These are phyloP conservation scores for Massariosphaeria phaeospora DNA, from an alignment of 495 filamentous ascomycete species.

Conservation along the genomic window DNA sequence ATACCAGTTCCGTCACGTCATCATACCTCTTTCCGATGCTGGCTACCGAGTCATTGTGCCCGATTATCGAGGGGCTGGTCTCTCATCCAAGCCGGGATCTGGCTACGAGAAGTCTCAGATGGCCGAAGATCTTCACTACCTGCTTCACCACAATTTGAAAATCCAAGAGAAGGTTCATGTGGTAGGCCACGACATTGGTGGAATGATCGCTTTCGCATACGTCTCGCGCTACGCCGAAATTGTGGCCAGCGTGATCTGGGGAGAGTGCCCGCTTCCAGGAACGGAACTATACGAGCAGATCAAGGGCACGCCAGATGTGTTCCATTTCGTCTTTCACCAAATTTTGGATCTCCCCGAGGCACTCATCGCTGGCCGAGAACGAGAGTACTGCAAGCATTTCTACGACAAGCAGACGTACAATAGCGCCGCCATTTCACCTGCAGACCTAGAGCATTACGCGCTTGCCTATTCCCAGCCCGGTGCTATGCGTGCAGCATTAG, in stretches of 20 bases:
- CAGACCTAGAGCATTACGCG: slow-evolving; percentile 43
- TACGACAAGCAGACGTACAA: slow-evolving; percentile 42
- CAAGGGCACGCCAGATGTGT: slow-evolving; percentile 27
- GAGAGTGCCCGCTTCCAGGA: slow-evolving; percentile 47
- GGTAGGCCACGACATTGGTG: slow-evolving; percentile 48
- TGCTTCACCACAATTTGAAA: slow-evolving; percentile 33
- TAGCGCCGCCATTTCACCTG: slow-evolving; percentile 37
- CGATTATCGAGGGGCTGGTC: slow-evolving; percentile 48
- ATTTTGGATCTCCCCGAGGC: slow-evolving; percentile 43
- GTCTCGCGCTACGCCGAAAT: slow-evolving; percentile 36
- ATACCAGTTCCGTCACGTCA: slow-evolving; percentile 45
- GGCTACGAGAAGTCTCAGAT: slow-evolving; percentile 43
- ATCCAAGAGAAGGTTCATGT: slow-evolving; percentile 43
- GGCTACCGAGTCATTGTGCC: slow-evolving; percentile 44
- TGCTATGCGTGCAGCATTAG: slow-evolving; percentile 42
- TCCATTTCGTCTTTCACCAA: slow-evolving; percentile 48
- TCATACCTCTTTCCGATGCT: slow-evolving; percentile 40
- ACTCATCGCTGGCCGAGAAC: slow-evolving; percentile 43
- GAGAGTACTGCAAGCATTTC: slow-evolving; percentile 47
- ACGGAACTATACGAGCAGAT: slow-evolving; percentile 34
- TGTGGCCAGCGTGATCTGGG: slow-evolving; percentile 42
- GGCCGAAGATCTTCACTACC: slow-evolving; percentile 37
- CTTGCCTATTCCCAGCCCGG: slow-evolving; percentile 41
- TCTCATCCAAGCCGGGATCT: slow-evolving; percentile 38
- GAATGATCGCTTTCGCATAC: slow-evolving; percentile 45